Evolutionary conservation across 2,329 filamentous ascomycete species (phyloP).

Genomic region (Helotiales sp.): DNA sequence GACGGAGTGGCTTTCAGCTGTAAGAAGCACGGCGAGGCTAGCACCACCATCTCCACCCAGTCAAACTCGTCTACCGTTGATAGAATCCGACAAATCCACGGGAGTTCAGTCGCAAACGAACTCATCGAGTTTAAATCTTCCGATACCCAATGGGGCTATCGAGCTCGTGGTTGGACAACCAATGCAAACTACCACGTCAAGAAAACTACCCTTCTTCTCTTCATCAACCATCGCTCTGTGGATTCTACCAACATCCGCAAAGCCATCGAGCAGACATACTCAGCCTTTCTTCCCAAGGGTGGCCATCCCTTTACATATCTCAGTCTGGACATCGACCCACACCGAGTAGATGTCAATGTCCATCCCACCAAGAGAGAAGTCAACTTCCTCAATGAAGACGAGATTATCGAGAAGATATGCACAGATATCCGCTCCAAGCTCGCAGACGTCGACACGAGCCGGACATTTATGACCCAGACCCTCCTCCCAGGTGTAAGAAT

Average conservation of each 20-base stretch:
- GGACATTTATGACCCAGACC: conserved; percentile 93
- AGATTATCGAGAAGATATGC: conserved; percentile 88
- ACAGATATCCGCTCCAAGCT: conserved; percentile 77
- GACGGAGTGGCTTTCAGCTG: conserved; percentile 91
- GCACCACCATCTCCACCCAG: conserved; percentile 80
- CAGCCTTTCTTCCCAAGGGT: conserved; percentile 86
- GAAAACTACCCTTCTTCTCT: conserved; percentile 83
- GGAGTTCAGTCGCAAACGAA: conserved; percentile 83
- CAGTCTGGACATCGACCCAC: conserved; percentile 89
- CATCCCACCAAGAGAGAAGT: conserved; percentile 97
- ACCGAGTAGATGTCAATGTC: conserved; percentile 93
- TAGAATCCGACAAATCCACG: conserved; percentile 89
- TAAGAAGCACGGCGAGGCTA: conserved; percentile 92
- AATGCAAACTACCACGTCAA: conserved; percentile 97
- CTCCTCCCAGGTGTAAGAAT: conserved; percentile 72
- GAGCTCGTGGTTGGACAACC: conserved; percentile 78
- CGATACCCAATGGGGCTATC: conserved; percentile 83
- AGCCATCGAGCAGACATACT: conserved; percentile 88
- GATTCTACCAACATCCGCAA: conserved; percentile 89
- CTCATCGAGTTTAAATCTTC: conserved; percentile 75
- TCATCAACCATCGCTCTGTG: conserved; percentile 95
- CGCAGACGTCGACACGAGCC: conserved; percentile 87
- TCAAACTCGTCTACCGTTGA: conserved; percentile 74
- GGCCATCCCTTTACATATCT: conserved; percentile 94
- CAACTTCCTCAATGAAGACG: conserved; percentile 96